Evolutionary conservation across 2,329 filamentous ascomycete genomes (phyloP), one percentile per base, ranked within the genome.

Genomic region (Fusarium torreyae): DNA sequence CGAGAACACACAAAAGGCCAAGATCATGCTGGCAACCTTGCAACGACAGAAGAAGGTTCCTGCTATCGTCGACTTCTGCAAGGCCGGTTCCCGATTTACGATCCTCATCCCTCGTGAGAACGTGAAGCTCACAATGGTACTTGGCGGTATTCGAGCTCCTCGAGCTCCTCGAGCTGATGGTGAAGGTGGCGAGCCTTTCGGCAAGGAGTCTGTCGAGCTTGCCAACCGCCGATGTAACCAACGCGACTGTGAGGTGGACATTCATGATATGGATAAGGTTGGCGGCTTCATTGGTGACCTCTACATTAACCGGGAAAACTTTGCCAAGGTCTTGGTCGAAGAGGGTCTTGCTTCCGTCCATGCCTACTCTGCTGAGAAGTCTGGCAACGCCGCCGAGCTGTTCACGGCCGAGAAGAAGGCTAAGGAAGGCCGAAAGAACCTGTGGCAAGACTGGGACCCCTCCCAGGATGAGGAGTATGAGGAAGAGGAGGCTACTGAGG

Each of bases 241-340:
- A 84, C 91, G 96, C 56, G 96, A 99, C 80, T 94, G 96, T 49
- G 95, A 98, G 81, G 93, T 99, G 61, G 94, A 99, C 74, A 92
- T 99, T 20, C 91, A 97, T 79, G 94, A 94, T 75, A 92, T 94
- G 72, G 96, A 99, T 86, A 98, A 98, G 85, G 91, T 96, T 26
- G 96, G 96, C 74, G 96, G 96, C 38, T 99, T 99, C 84, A 98
- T 99, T 72, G 96, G 96, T 57, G 93, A 94, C 15, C 86, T 99
- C 24, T 98, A 94, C 80, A 88, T 99, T 79, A 95, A 94, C 84
- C 92, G 94, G 54, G 95, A 98, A 82, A 98, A 93, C 83, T 97
- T 99, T 77, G 93, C 94, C 75, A 98, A 97, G 85, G 81, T 93
- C 3, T 87, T 99, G 2, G 89, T 99, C 2, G 96, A 98, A 80